Evolutionary conservation across 306 rosid genomes (phyloP), one percentile per base, ranked within the genome.

Genomic region (Trichosanthes truncata): DNA sequence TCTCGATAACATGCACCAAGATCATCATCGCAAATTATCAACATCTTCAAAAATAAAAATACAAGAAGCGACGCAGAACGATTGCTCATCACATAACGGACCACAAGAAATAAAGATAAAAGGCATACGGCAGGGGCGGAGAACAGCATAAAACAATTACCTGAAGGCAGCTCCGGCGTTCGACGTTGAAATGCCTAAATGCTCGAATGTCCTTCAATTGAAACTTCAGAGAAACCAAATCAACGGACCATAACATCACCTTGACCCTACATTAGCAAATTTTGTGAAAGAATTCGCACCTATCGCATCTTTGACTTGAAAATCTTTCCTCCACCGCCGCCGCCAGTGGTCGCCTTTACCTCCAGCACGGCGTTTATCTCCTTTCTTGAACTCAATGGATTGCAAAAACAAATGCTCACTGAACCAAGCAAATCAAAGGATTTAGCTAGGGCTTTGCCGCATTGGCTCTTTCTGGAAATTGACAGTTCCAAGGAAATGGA

Each of bases 111-210:
- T 7, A 49, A 15, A 45, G 25, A 48, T 12, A 48, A 9, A 9
- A 13, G 3, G 9, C 41, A 43, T 15, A 20, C 61, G 18, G 17
- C 14, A 74, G 78, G 62, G 29, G 38, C 43, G 52, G 20, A 69
- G 4, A 69, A 23, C 36, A 29, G 51, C 17, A 41, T 0, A 67
- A 2, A 67, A 67, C n/a, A 43, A 41, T 43, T 43, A 71, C 76
- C 76, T 23, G 55, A 71, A 71, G 76, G 76, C 9, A 41, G 55
- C 76, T 6, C 55, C 36, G 76, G n/a, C 76, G 76, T 21, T 11
- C 53, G 17, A 23, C 53, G 53, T 23, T 46, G 17, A 71, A 71
- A 71, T 26, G 55, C 38, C 57, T 14, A 73, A 26, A 73, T 13
- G 8, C 60, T 26, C n/a, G 41, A 73, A 48, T 43, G 2, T 43